These are phyloP conservation scores for Exophiala viscosa DNA, from an alignment of 2,329 filamentous ascomycete species.

Conservation along the genomic window DNA sequence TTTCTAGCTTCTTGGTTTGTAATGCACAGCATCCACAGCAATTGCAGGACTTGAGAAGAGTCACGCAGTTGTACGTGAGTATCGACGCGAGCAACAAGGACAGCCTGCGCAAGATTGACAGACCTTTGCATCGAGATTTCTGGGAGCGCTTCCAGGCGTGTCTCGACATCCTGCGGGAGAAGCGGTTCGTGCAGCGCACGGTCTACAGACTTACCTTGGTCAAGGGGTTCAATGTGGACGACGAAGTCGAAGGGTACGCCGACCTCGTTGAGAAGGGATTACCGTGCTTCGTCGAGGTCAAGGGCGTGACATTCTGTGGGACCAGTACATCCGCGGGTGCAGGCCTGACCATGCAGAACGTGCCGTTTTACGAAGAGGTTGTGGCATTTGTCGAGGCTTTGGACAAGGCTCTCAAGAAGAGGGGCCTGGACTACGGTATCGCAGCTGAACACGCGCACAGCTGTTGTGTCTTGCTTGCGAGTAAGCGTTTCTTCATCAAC, in stretches of 20 bases:
- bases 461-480: conserved; percentile 85
- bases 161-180: conserved; percentile 80
- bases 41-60: conserved; percentile 72
- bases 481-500: conserved; percentile 69
- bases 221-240: conserved; percentile 96
- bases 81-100: conserved; percentile 93
- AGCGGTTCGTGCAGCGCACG: conserved; percentile 80
- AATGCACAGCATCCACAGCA: conserved; percentile 96
- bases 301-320: conserved; percentile 86
- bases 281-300: conserved; percentile 91
- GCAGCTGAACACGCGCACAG: conserved; percentile 93
- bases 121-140: conserved; percentile 90
- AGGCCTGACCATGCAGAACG: conserved; percentile 93
- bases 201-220: conserved; percentile 94
- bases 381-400: conserved; percentile 75
- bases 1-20: conserved; percentile 93
- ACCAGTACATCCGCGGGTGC: conserved; percentile 79
- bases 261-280: conserved; percentile 80
- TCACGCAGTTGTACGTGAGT: conserved; percentile 93
- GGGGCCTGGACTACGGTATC: conserved; percentile 80
- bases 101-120: conserved; percentile 79
- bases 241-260: conserved; percentile 86
- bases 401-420: conserved; percentile 61
- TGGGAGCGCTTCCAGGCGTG: conserved; percentile 95
- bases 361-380: conserved; percentile 92